Evolutionary conservation across 306 rosid species (phyloP), one percentile per base, ranked within the genome.

Genomic region (Sophora flavescens): DNA sequence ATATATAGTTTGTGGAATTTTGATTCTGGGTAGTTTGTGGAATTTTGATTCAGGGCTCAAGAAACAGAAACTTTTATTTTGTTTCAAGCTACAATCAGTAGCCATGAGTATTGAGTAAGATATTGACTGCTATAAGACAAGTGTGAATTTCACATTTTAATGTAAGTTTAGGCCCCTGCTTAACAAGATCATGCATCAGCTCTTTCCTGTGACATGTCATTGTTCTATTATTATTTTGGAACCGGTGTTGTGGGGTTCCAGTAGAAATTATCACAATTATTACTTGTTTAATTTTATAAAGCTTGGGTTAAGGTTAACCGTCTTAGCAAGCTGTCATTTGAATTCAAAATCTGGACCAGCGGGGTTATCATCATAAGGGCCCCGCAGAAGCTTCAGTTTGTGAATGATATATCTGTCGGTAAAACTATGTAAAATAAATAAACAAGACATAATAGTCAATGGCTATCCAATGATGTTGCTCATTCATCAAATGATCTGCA

Each of bases 21-120:
- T 68, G 52, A 22, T 52, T 13, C 51, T 5, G 61, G 68, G 10
- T 65, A 58, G 18, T 53, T 22, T 41, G 6, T 51, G 42, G 51
- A 75, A 63, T 50, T 81, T 51, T 68, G 52, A 22, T 52, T 13
- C 51, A 8, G 61, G 68, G 10, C 11, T 57, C 50, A 6, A 16
- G 39, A 56, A 11, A 17, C 1, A 1, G 6, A 38, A 36, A 8
- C 9, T 2, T 3, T 50, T 3, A 61, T 10, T 10, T 56, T 75
- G 61, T 30, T 75, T 32, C 15, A 53, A 16, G 53, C 53, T 61
- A 51, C 14, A 33, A 51, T 41, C 1, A 41, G 32, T 18, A 51
- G 91, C 38, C 12, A 54, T 8, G 71, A 59, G 56, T 48, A n/a
- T n/a, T n/a, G n/a, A n/a, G n/a, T n/a, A 92, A 77, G 85, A 22